Base-by-base conservation (phyloP, 2,329 filamentous ascomycete species). In the Penicillium sp. region DNA sequence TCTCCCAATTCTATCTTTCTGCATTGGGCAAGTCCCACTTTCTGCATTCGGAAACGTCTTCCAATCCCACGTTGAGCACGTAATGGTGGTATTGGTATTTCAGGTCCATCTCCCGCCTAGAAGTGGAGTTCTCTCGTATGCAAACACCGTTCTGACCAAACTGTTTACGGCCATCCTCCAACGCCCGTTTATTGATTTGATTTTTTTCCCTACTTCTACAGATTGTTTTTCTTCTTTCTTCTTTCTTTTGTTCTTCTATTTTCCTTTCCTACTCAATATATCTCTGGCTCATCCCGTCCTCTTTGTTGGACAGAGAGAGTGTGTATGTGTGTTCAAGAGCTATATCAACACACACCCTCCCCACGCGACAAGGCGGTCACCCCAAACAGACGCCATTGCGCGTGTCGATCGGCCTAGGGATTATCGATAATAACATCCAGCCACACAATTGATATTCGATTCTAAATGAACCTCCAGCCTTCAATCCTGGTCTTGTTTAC, bases 301-400 rank as follows among this genome's bases (percentile, higher is more conserved):
- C 8, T 25, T 25, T 4, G 22, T 25, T 5, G 22, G 3, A 25
- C 22, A 25, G 22, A 25, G 22, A 25, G 22, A 7, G 7, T 6
- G 6, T 3, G 19, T 3, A 6, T 22, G n/a, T 18, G 33, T 18
- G 33, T 18, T 11, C 3, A 18, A 10, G 7, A 18, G 14, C 33
- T 35, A 35, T 35, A 35, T 35, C 33, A 25, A 25, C 22, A 25
- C 22, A 53, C 55, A 58, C 58, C 48, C 50, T 57, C 57, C 57
- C 57, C 57, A 61, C 58, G 58, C 58, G 58, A 60, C 58, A 61
- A 60, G 58, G 58, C 58, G 58, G 59, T 61, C 56, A 59, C 55
- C 49, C 58, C 54, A 60, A 61, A 61, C 58, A 61, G 58, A 61
- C 57, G 57, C 57, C 59, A 59, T 61, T 48, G 58, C 57, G 55